A percentile compares a stretch with the other conserved stretches of the same genome.
Evolutionary conservation across 2,329 filamentous ascomycete species (phyloP).

Genomic region (Fusarium abutilonis): DNA sequence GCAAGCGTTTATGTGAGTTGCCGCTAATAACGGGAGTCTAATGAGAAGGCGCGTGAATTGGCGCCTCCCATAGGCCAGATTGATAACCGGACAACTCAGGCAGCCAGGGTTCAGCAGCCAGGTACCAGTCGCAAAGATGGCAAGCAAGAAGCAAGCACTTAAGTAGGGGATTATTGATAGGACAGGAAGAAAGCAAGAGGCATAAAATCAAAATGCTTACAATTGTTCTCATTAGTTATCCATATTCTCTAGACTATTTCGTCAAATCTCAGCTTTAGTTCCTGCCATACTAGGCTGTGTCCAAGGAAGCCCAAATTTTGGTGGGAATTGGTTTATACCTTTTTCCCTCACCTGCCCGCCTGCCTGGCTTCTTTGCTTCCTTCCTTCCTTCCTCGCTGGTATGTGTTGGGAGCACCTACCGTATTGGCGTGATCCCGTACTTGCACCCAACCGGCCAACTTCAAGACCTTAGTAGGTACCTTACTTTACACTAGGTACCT

Average conservation of each 20-base stretch:
- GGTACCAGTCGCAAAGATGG: conserved; percentile 3
- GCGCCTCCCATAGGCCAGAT: conserved; percentile 9
- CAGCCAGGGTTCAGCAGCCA: neutral
- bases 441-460: conserved; percentile 20
- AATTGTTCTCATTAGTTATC: neutral
- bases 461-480: conserved; percentile 6
- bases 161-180: conserved; percentile 7
- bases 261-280: no score
- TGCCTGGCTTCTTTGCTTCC: neutral
- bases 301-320: no score
- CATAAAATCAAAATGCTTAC: conserved; percentile 1
- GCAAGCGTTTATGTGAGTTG: conserved; percentile 12
- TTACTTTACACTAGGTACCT: no score
- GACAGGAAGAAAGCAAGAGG: conserved; percentile 1
- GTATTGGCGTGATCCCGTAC: conserved; percentile 7
- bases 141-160: conserved; percentile 16
- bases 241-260: neutral
- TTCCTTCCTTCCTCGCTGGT: neutral
- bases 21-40: conserved; percentile 29
- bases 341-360: no score
- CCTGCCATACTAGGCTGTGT: no score
- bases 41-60: conserved; percentile 14
- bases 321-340: no score
- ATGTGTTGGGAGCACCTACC: neutral
- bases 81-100: neutral